These are phyloP conservation scores for Venturia pyrina DNA, from an alignment of 2,329 filamentous ascomycete species.

Conservation along the genomic window DNA sequence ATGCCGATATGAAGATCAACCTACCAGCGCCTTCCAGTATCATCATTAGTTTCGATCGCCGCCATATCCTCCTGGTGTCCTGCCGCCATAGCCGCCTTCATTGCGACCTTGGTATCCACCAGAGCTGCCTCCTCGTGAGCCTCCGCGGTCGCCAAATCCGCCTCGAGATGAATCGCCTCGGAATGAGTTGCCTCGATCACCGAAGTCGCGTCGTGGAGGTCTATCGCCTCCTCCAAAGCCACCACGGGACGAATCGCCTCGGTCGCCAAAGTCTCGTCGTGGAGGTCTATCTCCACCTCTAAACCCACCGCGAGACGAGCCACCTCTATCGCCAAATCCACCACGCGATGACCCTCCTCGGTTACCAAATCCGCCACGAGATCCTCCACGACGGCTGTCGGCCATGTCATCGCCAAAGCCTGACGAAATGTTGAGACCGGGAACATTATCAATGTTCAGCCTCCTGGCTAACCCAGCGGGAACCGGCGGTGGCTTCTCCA, in stretches of 20 bases:
- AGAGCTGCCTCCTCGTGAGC: not conserved
- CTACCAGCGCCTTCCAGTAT: not conserved
- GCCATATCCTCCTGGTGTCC: not conserved
- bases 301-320: not conserved
- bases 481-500: constrained; percentile 30
- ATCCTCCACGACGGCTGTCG: constrained; percentile 37
- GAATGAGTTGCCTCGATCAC: not conserved
- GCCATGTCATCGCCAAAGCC: constrained; percentile 30
- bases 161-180: not conserved
- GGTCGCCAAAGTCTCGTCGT: not conserved
- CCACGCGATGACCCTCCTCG: constrained; percentile 43
- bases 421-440: constrained; percentile 17
- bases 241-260: not conserved
- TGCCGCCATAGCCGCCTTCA: constrained; percentile 5
- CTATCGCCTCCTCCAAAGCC: not conserved
- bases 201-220: not conserved
- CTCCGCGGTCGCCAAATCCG: constrained; percentile 1
- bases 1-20: not conserved
- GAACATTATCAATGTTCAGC: not conserved
- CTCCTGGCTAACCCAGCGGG: constrained; percentile 18
- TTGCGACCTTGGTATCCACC: not conserved
- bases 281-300: not conserved
- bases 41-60: not conserved
- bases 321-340: constrained; percentile 40
- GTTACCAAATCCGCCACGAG: constrained; percentile 35